A percentile compares a stretch with the other conserved stretches of the same genome.
phyloP scores from a whole-genome alignment of 331 rosid species.

The Prunus yedoensis region DNA sequence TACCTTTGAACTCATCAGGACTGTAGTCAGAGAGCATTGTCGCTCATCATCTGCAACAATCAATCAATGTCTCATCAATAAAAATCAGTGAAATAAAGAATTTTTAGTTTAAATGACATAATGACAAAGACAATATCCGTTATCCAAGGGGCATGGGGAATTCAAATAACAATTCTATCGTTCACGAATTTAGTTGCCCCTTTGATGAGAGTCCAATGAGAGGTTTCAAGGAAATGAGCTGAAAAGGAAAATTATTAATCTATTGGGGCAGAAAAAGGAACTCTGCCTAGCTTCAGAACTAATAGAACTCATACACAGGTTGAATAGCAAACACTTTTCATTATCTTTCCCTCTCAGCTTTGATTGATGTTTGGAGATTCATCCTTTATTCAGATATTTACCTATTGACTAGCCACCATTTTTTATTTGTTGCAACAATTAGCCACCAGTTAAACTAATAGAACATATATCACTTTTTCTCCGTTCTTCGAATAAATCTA shows the following conservation, averaged over 20 bases:
- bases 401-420: background rate
- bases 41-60: conserved; percentile 37
- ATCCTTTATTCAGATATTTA: background rate
- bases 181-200: background rate
- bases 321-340: background rate
- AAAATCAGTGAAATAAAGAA: background rate
- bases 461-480: background rate
- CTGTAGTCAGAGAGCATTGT: conserved; percentile 57
- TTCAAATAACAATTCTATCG: background rate
- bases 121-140: background rate
- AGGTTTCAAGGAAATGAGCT: background rate
- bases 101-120: background rate
- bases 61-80: conserved; percentile 6
- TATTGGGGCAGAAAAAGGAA: background rate
- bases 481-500: background rate
- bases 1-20: conserved; percentile 62
- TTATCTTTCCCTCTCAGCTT: background rate
- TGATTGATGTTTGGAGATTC: background rate
- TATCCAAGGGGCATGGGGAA: background rate
- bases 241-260: background rate
- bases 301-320: too few relatives aligned
- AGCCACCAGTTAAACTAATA: background rate
- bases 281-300: background rate
- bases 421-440: background rate
- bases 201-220: background rate